Base-by-base conservation (phyloP, 2,329 filamentous ascomycete species). In the Aspergillus felis region DNA sequence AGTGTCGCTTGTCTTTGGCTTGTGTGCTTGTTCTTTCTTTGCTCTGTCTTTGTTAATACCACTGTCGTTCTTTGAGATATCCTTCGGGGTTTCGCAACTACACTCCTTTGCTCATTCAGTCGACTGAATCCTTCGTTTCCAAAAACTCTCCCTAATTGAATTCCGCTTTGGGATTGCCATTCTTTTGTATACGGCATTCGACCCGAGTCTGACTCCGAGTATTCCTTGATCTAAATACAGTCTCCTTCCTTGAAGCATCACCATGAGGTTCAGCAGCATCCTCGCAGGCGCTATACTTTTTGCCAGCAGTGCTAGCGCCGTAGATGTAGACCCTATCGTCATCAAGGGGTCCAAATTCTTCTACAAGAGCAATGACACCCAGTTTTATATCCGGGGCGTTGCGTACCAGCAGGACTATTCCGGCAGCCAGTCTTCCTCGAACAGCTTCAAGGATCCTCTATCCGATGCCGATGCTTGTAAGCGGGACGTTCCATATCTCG, bases 351-450 rank as follows among this genome's bases (percentile, higher is more conserved):
- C 84, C 69, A 91, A 93, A 77, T 92, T 96, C 82, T 96, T 93
- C 82, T 92, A 89, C 82, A 82, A 89, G 75, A 88, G 86, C 73
- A 88, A 87, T 74, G 87, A 86, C 69, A 87, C 85, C 17, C 83
- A 89, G 78, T 90, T 89, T 78, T 95, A 87, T 81, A 90, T 97
- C 76, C 90, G 88, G 76, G 93, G 93, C 78, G 82, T 97, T 67
- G 93, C 92, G 64, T 97, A 97, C 79, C 93, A 97, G 81, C 86
- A 92, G 79, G 90, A 93, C 68, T 78, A 82, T 66, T 73, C 68
- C 55, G 80, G 84, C 54, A 84, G 85, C 58, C 77, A 79, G 54
- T 79, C 77, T 28, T 74, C 74, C 55, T 73, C 71, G 56, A 73
- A 75, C 54, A 82, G 80, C 58, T 97, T 91, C 81, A 83, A 81